Conservation (phyloP, 2,329 filamentous ascomycete species). For the Epichloe sylvatica region DNA sequence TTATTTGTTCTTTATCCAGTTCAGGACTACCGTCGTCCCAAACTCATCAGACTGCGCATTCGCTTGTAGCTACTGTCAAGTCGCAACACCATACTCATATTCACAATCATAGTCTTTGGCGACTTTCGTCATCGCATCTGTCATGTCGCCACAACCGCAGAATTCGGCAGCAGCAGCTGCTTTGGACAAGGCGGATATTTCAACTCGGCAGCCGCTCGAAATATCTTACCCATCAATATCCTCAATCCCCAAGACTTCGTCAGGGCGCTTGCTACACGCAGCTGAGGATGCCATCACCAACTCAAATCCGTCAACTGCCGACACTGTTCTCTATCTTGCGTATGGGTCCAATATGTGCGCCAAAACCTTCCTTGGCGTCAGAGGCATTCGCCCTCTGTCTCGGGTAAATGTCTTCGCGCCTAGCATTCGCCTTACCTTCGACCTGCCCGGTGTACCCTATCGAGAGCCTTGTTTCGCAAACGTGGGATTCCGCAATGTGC, state of each 20-base stretch:
- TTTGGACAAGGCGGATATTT: conserved; percentile 13
- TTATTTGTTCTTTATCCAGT: no score
- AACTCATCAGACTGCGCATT: no score
- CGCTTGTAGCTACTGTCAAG: no score
- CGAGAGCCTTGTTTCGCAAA: conserved; percentile 87
- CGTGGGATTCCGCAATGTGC: conserved; percentile 45
- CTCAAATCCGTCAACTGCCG: conserved; percentile 10
- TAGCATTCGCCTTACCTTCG: conserved; percentile 63
- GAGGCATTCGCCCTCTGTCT: conserved; percentile 70
- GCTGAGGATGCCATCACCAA: conserved; percentile 13
- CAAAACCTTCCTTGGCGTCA: conserved; percentile 62
- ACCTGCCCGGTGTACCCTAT: conserved; percentile 77
- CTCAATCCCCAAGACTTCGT: conserved; percentile 20
- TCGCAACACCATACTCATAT: no score
- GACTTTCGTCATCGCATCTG: background rate
- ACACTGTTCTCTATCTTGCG: conserved; percentile 63
- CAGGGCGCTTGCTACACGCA: conserved; percentile 17
- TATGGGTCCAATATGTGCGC: conserved; percentile 84
- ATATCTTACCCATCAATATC: conserved; percentile 16
- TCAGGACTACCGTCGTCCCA: no score
- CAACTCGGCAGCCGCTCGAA: conserved; percentile 9
- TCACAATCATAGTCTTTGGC: background rate
- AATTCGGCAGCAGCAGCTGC: conserved; percentile 8
- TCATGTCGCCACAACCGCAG: background rate
- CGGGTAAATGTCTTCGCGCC: conserved; percentile 73